phyloP scores from a whole-genome alignment of 2,329 filamentous ascomycete species.

The Ophiostoma pallidulum region DNA sequence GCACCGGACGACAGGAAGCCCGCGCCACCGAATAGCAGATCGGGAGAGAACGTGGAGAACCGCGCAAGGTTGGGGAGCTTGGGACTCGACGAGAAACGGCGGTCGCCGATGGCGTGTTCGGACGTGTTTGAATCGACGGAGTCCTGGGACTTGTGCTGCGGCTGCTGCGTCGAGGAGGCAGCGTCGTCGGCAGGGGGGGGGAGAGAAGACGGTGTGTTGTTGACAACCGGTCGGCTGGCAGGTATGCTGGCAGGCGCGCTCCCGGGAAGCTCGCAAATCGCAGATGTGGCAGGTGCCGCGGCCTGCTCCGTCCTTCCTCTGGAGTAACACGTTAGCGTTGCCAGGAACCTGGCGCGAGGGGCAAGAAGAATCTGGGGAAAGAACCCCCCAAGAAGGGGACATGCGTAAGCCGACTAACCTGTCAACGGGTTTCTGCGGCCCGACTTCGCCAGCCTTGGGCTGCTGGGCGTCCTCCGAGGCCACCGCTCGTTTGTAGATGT shows the following conservation, averaged over 20 bases:
- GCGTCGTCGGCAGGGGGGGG: neutral
- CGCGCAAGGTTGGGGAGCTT: conserved; percentile 49
- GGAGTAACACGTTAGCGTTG: neutral
- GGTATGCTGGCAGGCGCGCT: neutral
- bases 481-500: conserved; percentile 61
- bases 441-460: neutral
- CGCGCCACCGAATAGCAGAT: conserved; percentile 39
- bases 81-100: conserved; percentile 42
- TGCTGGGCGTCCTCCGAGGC: neutral
- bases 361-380: too few relatives aligned
- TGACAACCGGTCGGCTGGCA: neutral
- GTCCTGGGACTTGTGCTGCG: conserved; percentile 5
- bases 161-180: neutral
- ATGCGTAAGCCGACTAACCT: neutral
- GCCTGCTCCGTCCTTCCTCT: conserved; percentile 6
- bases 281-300: neutral
- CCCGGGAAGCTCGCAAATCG: neutral
- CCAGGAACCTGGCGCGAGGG: too few relatives aligned
- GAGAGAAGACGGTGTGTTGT: neutral
- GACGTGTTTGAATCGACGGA: conserved; percentile 3
- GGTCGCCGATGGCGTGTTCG: conserved; percentile 5
- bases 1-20: conserved; percentile 19
- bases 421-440: neutral
- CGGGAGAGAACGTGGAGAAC: conserved; percentile 51
- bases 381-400: too few relatives aligned